These are phyloP conservation scores for Cucurbita ficifolia DNA, from an alignment of 306 rosid species.

Conservation along the genomic window DNA sequence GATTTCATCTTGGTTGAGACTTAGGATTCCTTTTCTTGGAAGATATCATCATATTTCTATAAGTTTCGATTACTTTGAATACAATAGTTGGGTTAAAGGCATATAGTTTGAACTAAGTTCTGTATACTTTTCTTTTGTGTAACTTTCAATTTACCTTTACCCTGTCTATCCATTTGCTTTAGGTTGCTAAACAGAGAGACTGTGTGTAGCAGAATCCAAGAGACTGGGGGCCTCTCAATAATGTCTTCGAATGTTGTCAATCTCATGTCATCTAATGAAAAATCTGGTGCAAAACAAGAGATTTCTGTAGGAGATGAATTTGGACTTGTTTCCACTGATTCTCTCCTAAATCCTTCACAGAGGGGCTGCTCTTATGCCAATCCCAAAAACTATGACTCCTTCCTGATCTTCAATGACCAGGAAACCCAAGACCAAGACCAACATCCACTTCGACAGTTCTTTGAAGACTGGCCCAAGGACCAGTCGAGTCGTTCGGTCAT, in stretches of 20 bases:
- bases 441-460: constrained; percentile 26
- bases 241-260: constrained; percentile 15
- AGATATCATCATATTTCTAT: constrained; percentile 1
- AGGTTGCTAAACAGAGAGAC: constrained; percentile 11
- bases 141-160: neutral
- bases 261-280: constrained; percentile 9
- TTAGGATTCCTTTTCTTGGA: constrained; percentile 19
- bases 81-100: constrained; percentile 5
- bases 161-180: neutral
- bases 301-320: constrained; percentile 16
- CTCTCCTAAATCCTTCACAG: constrained; percentile 35
- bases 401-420: constrained; percentile 25
- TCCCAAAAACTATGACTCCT: constrained; percentile 24
- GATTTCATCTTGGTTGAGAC: constrained; percentile 9
- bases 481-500: constrained; percentile 18
- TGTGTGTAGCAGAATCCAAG: constrained; percentile 26
- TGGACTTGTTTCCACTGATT: constrained; percentile 35
- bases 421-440: constrained; percentile 26
- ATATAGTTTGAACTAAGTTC: neutral
- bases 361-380: constrained; percentile 17
- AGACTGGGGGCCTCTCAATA: constrained; percentile 11
- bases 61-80: constrained; percentile 6
- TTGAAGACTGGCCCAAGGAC: constrained; percentile 29
- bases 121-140: neutral
- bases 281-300: constrained; percentile 3